phyloP scores from a whole-genome alignment of 1,284 basidiomycete genomes.

The Malassezia restricta region DNA sequence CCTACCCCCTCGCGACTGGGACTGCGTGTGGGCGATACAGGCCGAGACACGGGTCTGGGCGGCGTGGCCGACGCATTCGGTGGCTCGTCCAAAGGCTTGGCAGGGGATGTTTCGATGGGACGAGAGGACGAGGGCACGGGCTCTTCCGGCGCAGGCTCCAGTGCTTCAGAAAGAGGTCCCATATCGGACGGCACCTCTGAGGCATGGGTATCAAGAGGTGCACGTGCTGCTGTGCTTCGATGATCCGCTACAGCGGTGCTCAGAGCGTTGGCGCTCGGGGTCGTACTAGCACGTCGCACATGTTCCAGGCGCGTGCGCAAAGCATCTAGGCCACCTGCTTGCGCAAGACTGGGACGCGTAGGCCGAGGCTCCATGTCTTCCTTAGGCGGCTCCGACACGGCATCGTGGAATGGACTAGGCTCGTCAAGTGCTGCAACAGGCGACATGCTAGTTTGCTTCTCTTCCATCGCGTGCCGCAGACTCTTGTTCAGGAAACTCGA shows the following conservation, averaged over 20 bases:
- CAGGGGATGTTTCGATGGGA: no score
- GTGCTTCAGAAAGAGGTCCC: no score
- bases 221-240: not conserved
- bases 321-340: conserved; percentile 5
- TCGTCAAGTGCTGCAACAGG: not conserved
- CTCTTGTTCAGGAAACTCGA: conserved; percentile 42
- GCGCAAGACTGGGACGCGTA: not conserved
- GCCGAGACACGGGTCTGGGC: not conserved
- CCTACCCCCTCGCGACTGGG: not conserved
- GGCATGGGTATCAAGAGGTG: not conserved
- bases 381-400: not conserved
- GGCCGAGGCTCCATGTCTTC: not conserved
- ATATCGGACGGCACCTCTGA: not conserved
- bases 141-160: no score
- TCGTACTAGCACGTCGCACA: conserved; percentile 11
- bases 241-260: not conserved
- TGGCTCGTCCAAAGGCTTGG: no score
- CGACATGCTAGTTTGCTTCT: conserved; percentile 16
- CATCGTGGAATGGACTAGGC: conserved; percentile 5
- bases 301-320: conserved; percentile 12
- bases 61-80: no score
- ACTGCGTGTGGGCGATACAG: not conserved
- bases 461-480: conserved; percentile 29
- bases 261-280: not conserved
- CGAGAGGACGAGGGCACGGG: no score